These are phyloP conservation scores for Bacidia gigantensis DNA, from an alignment of 495 filamentous ascomycete species.

Conservation along the genomic window DNA sequence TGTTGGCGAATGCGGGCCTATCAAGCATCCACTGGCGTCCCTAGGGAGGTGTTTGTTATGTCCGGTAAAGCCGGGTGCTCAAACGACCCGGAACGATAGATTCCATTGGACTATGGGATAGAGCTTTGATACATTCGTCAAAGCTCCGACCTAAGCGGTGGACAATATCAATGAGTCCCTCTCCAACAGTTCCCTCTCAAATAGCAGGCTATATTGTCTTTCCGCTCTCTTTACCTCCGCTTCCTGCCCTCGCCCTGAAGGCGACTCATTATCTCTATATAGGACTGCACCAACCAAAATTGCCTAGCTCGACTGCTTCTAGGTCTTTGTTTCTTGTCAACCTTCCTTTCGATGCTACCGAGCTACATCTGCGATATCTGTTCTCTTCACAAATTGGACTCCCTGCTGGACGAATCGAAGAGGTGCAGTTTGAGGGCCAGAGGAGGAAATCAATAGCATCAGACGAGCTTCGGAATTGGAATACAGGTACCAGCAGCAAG, in stretches of 20 bases:
- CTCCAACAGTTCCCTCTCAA: constrained; percentile 14
- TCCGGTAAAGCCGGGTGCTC: no score
- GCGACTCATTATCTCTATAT: constrained; percentile 77
- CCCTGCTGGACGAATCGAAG: constrained; percentile 61
- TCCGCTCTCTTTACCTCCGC: constrained; percentile 44
- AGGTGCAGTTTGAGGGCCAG: constrained; percentile 52
- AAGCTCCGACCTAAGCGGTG: no score
- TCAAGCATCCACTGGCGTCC: no score
- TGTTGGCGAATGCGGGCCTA: no score
- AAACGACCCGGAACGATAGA: no score
- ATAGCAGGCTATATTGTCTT: constrained; percentile 36
- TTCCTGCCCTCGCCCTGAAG: constrained; percentile 42
- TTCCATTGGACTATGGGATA: no score
- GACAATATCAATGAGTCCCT: constrained; percentile 3
- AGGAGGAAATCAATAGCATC: constrained; percentile 17
- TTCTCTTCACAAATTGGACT: constrained; percentile 47
- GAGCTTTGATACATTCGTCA: no score
- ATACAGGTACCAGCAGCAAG: constrained; percentile 42
- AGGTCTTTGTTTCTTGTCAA: constrained; percentile 81
- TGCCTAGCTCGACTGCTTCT: constrained; percentile 54
- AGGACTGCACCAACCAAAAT: constrained; percentile 62
- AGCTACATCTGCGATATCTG: constrained; percentile 57
- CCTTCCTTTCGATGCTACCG: constrained; percentile 71
- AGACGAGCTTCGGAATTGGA: constrained; percentile 2
- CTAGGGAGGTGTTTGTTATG: no score